Base-by-base conservation (phyloP, 75 land plant genomes). In the Sequoia sempervirens region DNA sequence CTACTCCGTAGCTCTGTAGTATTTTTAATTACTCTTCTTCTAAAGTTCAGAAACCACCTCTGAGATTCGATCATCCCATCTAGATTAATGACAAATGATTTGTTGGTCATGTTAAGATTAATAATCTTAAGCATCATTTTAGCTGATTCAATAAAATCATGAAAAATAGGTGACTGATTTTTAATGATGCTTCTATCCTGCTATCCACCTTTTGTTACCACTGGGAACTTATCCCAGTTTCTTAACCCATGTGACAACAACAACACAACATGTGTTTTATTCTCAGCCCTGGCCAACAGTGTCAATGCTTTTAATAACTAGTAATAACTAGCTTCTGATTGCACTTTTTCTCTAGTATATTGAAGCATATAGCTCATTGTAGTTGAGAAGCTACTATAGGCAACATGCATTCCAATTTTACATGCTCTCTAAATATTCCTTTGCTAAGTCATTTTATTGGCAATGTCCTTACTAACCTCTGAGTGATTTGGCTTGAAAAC, bases 291-390 rank as follows among this genome's bases (percentile, higher is more conserved):
- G 20, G 89, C 83, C 32, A 90, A 84, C 52, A 88, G 86, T 73
- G 89, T 61, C 75, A 95, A 73, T 13, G 88, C 86, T 88, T 85
- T 87, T n/a, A n/a, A n/a, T n/a, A 95, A 86, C 96, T 95, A 95
- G 82, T 81, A 86, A 54, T 70, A 76, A 80, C 79, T 86, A 43
- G 83, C 80, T 80, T 87, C 83, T 45, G 93, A 94, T 56, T 89
- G 80, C 28, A 85, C 92, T 74, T 50, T 87, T 37, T 75, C 85
- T 15, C 53, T 30, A 41, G 92, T 78, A n/a, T 82, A 83, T 75
- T 80, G 80, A 86, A 92, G 91, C 40, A 85, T 79, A 56, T 84
- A 81, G 50, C 82, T 36, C 7, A 92, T 87, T 26, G 84, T 74
- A 58, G 74, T 36, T 95, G 96, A 95, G 41, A 85, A 82, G 34